Evolutionary conservation across 352 stramenopile species (phyloP).

Genomic region (Pythium myriotylum): DNA sequence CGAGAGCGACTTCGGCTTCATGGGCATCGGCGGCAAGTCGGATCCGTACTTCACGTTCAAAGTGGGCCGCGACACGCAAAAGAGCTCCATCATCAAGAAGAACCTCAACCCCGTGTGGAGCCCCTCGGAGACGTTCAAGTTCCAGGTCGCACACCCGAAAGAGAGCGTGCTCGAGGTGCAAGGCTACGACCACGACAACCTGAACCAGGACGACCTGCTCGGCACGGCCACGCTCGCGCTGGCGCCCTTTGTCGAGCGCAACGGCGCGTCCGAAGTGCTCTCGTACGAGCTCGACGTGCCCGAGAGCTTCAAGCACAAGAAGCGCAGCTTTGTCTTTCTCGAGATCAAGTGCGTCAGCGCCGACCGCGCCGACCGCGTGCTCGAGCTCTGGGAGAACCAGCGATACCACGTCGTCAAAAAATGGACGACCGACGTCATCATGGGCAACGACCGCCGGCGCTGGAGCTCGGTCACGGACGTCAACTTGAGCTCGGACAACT

Average conservation of each 20-base stretch:
- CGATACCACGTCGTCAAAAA: conserved; percentile 79
- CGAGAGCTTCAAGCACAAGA: conserved; percentile 57
- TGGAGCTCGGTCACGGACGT: conserved; percentile 65
- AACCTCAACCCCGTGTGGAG: conserved; percentile 74
- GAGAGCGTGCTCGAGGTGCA: conserved; percentile 64
- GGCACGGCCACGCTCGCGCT: conserved; percentile 57
- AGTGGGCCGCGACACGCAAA: conserved; percentile 59
- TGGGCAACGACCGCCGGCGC: conserved; percentile 63
- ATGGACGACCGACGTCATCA: conserved; percentile 65
- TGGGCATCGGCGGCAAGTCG: conserved; percentile 73
- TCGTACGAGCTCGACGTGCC: conserved; percentile 72
- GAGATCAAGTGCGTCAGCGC: conserved; percentile 68
- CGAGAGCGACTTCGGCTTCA: conserved; percentile 60
- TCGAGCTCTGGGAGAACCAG: conserved; percentile 89
- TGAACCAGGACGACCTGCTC: conserved; percentile 81
- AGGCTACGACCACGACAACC: conserved; percentile 71
- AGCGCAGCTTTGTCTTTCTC: conserved; percentile 70
- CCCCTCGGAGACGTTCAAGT: conserved; percentile 64
- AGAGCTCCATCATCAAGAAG: conserved; percentile 62
- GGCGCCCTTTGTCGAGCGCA: conserved; percentile 43
- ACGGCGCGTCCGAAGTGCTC: conserved; percentile 45
- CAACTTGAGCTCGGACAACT: conserved; percentile 63
- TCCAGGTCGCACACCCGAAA: conserved; percentile 57
- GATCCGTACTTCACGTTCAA: conserved; percentile 86
- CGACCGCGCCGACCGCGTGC: conserved; percentile 54